Evolutionary conservation across 2,329 filamentous ascomycete genomes (phyloP).

Genomic region (Graphilbum fragrans): DNA sequence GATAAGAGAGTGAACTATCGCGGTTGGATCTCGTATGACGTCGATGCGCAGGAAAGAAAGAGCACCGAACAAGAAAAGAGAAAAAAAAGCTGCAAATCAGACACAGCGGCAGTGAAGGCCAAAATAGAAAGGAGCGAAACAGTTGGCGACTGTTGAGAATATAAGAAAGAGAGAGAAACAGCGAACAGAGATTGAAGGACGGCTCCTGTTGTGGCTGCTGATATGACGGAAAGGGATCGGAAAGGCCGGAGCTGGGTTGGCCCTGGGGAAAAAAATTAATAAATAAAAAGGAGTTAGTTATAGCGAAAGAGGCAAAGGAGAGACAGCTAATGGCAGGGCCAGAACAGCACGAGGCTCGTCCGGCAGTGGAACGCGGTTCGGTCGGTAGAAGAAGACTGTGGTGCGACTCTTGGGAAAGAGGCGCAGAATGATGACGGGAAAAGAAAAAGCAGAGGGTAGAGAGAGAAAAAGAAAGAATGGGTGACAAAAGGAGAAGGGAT

Average conservation of each 20-base stretch:
- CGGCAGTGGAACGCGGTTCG: slow-evolving; percentile 9
- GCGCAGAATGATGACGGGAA: neutral
- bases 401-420: slow-evolving; percentile 6
- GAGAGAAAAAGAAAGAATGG: neutral
- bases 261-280: too few species aligned
- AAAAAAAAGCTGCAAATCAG: too few species aligned
- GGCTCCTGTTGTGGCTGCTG: too few species aligned
- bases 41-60: neutral
- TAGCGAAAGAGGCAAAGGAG: neutral
- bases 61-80: neutral
- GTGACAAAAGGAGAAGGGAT: neutral
- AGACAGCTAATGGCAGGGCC: neutral
- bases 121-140: neutral
- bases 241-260: too few species aligned
- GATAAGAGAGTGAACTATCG: too few species aligned
- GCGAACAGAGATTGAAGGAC: neutral
- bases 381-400: slow-evolving; percentile 6
- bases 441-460: neutral
- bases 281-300: neutral
- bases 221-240: too few species aligned
- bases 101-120: too few species aligned
- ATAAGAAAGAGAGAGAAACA: neutral
- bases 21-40: too few species aligned
- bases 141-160: neutral
- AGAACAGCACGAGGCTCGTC: slow-evolving; percentile 5